Conservation (phyloP, 73 alveolate species). For the Paramecium pentaurelia region DNA sequence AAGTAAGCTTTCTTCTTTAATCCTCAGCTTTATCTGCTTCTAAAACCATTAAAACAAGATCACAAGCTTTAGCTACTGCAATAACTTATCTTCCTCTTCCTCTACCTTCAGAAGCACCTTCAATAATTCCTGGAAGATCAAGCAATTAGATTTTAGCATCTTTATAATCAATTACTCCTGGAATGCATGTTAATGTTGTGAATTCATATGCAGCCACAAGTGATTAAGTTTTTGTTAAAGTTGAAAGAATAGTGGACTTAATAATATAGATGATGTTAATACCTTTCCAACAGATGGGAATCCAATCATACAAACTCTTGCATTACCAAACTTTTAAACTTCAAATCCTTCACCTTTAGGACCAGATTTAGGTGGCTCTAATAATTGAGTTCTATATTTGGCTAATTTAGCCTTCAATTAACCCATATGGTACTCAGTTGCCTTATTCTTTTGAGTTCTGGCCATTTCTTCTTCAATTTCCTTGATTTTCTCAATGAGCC, state of each 20-base stretch:
- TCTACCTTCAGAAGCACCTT: conserved; percentile 99
- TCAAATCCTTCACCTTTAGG: conserved; percentile 98
- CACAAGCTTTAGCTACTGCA: conserved; percentile 98
- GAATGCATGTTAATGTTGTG: conserved; percentile 99
- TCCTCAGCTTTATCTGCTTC: conserved; percentile 99
- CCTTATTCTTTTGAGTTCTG: conserved; percentile 99
- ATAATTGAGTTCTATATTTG: conserved; percentile 78
- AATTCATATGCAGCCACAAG: conserved; percentile 99
- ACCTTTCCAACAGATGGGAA: conserved; percentile 75
- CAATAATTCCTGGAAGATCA: conserved; percentile 99
- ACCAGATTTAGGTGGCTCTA: conserved; percentile 93
- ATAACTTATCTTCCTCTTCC: conserved; percentile 99
- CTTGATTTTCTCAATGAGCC: conserved; percentile 92
- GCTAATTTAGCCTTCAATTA: conserved; percentile 89
- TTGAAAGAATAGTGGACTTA: conserved; percentile 92
- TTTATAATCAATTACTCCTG: conserved; percentile 97
- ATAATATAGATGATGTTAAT: conserved; percentile 63
- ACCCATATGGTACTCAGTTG: conserved; percentile 99
- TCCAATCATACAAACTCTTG: conserved; percentile 99
- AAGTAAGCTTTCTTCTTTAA: conserved; percentile 90
- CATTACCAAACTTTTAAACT: conserved; percentile 99
- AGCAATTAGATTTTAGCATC: conserved; percentile 96
- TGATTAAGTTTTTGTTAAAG: conserved; percentile 96
- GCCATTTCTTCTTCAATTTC: conserved; percentile 98
- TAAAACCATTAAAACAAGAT: conserved; percentile 96